These are phyloP conservation scores for Cyclotella atomus DNA, from an alignment of 108 stramenopile genomes.

Conservation along the genomic window DNA sequence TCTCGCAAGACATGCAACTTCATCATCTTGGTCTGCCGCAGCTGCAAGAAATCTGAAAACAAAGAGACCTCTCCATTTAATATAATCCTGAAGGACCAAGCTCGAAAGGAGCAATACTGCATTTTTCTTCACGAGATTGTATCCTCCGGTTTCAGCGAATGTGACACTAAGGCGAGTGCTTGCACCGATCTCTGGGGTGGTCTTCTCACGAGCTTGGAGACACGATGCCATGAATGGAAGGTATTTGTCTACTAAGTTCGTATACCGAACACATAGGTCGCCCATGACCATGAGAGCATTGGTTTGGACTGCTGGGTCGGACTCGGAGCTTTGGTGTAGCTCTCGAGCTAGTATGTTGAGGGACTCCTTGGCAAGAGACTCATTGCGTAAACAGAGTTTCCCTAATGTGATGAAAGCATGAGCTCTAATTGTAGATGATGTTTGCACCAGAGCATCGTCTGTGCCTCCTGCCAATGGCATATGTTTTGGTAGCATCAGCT, in stretches of 20 bases:
- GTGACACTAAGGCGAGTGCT: conserved; percentile 31
- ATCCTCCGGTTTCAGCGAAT: conserved; percentile 2
- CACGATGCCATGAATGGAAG: conserved; percentile 90
- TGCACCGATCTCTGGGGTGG: conserved; percentile 17
- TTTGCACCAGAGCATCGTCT: conserved; percentile 27
- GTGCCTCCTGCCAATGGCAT: conserved; percentile 46
- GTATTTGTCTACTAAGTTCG: conserved; percentile 91
- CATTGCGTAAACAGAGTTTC: conserved; percentile 92
- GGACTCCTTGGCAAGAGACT: conserved; percentile 74
- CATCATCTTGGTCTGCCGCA: conserved; percentile 86
- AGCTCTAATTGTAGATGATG: conserved; percentile 63
- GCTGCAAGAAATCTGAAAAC: conserved; percentile 92
- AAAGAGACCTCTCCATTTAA: conserved; percentile 94
- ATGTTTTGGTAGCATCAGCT: conserved; percentile 57
- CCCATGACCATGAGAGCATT: conserved; percentile 92
- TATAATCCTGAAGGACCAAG: conserved; percentile 93
- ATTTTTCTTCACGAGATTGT: conserved; percentile 81
- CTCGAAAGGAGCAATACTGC: conserved; percentile 87
- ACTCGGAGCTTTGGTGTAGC: conserved; percentile 64
- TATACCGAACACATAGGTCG: conserved; percentile 92
- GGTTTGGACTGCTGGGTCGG: conserved; percentile 71
- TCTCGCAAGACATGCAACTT: conserved; percentile 77
- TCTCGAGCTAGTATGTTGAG: conserved; percentile 89
- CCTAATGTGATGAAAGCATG: conserved; percentile 87
- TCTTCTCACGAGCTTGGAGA: conserved; percentile 74